These are phyloP conservation scores for Sabuloglossum arenarium DNA, from an alignment of 495 filamentous ascomycete species.

Conservation along the genomic window DNA sequence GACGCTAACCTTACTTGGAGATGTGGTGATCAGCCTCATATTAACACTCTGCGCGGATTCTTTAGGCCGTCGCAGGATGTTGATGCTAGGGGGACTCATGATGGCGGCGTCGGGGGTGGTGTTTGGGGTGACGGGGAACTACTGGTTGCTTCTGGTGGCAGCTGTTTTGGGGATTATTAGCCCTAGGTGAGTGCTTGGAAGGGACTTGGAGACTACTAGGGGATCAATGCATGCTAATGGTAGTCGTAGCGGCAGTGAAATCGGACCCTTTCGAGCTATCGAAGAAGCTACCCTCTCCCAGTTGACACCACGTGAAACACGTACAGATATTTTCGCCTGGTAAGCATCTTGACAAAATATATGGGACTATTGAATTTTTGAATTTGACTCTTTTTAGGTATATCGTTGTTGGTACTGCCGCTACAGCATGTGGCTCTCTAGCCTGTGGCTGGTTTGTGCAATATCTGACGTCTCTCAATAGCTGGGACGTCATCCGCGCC, in stretches of 20 bases:
- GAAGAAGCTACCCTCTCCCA: slow-evolving; percentile 68
- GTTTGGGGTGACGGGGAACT: slow-evolving; percentile 48
- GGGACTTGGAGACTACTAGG: not conserved
- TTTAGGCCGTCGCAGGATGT: slow-evolving; percentile 45
- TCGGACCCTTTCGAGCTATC: slow-evolving; percentile 66
- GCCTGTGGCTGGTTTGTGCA: slow-evolving; percentile 43
- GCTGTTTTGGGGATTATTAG: slow-evolving; percentile 69
- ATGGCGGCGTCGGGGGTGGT: slow-evolving; percentile 48
- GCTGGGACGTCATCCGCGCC: slow-evolving; percentile 33
- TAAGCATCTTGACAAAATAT: not conserved
- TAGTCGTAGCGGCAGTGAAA: slow-evolving; percentile 43
- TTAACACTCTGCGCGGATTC: slow-evolving; percentile 58
- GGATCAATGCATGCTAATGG: not conserved
- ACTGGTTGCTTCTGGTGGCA: slow-evolving; percentile 50
- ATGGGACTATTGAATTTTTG: not conserved
- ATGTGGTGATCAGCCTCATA: slow-evolving; percentile 54
- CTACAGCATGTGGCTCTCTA: slow-evolving; percentile 42
- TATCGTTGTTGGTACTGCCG: slow-evolving; percentile 40
- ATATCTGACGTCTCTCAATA: slow-evolving; percentile 23
- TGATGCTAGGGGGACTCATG: slow-evolving; percentile 43
- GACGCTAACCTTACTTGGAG: slow-evolving; percentile 65
- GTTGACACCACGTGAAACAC: slow-evolving; percentile 34
- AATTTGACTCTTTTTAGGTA: slow-evolving; percentile 20
- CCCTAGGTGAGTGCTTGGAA: slow-evolving; percentile 27
- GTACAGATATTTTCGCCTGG: slow-evolving; percentile 68